phyloP scores from a whole-genome alignment of 306 rosid genomes.

The Cicer bijugum region DNA sequence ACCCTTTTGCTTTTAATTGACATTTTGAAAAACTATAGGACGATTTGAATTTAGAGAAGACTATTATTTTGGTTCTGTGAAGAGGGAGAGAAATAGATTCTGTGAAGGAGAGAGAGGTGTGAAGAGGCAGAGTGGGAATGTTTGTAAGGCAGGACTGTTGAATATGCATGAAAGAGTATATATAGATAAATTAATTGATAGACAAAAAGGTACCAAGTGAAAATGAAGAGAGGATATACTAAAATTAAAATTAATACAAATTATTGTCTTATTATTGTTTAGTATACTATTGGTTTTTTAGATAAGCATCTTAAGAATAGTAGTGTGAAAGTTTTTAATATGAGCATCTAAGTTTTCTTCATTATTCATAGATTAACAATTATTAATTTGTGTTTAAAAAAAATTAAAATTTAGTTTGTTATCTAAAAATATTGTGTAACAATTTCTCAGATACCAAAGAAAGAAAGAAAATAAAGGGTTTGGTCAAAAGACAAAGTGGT shows the following conservation, averaged over 20 bases:
- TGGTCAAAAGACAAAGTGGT: conserved; percentile 62
- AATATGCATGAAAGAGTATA: conserved; percentile 35
- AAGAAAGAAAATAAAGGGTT: conserved; percentile 34
- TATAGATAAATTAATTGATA: conserved; percentile 46
- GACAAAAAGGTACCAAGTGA: conserved; percentile 21
- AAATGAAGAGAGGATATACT: conserved; percentile 38
- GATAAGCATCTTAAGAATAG: neutral
- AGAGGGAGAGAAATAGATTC: conserved; percentile 21
- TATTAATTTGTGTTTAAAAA: neutral
- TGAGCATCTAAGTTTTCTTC: neutral
- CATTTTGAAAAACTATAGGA: conserved; percentile 50
- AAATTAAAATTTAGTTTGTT: neutral
- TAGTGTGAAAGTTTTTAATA: neutral
- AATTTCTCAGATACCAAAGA: conserved; percentile 40
- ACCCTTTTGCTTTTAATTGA: conserved; percentile 66
- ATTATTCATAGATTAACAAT: neutral
- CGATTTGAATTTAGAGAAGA: conserved; percentile 8
- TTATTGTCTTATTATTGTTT: neutral
- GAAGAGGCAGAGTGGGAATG: conserved; percentile 21
- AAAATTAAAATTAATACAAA: neutral
- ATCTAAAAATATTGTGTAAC: conserved; percentile 29
- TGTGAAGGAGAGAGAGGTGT: neutral
- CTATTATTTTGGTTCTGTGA: conserved; percentile 25
- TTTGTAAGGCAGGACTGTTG: conserved; percentile 43
- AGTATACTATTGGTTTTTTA: neutral